These are phyloP conservation scores for Clitocybe nebularis DNA, from an alignment of 1,284 basidiomycete genomes.

Conservation along the genomic window DNA sequence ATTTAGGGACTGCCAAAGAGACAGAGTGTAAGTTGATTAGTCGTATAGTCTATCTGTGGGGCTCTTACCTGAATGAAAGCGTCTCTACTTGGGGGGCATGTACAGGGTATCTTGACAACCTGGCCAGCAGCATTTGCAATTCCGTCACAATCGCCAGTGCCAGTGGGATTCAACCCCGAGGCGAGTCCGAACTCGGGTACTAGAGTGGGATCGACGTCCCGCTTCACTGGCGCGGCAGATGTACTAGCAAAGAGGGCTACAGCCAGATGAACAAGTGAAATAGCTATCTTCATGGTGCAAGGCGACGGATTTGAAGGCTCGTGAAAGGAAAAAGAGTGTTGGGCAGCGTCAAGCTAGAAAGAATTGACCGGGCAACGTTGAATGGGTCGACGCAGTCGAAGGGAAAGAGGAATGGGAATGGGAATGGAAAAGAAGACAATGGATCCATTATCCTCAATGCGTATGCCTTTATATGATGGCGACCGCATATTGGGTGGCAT, in stretches of 20 bases:
- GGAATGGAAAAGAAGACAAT: slow-evolving; percentile 11
- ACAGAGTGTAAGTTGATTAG: neutral
- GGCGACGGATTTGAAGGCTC: slow-evolving; percentile 11
- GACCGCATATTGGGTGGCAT: too few relatives aligned
- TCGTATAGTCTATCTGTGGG: neutral
- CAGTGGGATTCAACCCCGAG: slow-evolving; percentile 50
- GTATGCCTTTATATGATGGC: neutral
- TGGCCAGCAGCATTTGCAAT: slow-evolving; percentile 45
- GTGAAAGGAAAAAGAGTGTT: slow-evolving; percentile 11
- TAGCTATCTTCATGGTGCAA: slow-evolving; percentile 31
- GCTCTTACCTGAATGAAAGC: neutral
- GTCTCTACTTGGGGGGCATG: slow-evolving; percentile 39
- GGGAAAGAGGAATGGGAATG: slow-evolving; percentile 14
- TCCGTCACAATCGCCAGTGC: slow-evolving; percentile 57
- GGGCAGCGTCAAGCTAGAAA: slow-evolving; percentile 17
- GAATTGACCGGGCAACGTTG: slow-evolving; percentile 16
- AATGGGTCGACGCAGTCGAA: slow-evolving; percentile 24
- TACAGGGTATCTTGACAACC: slow-evolving; percentile 55
- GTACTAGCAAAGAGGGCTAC: slow-evolving; percentile 32
- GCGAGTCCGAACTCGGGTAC: slow-evolving; percentile 51
- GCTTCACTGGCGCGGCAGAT: slow-evolving; percentile 39
- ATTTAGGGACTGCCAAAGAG: slow-evolving; percentile 39
- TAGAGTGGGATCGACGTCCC: slow-evolving; percentile 45
- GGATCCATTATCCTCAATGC: neutral
- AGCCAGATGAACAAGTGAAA: slow-evolving; percentile 26